These are phyloP conservation scores for Mangifera indica DNA, from an alignment of 345 rosid species.

Conservation along the genomic window DNA sequence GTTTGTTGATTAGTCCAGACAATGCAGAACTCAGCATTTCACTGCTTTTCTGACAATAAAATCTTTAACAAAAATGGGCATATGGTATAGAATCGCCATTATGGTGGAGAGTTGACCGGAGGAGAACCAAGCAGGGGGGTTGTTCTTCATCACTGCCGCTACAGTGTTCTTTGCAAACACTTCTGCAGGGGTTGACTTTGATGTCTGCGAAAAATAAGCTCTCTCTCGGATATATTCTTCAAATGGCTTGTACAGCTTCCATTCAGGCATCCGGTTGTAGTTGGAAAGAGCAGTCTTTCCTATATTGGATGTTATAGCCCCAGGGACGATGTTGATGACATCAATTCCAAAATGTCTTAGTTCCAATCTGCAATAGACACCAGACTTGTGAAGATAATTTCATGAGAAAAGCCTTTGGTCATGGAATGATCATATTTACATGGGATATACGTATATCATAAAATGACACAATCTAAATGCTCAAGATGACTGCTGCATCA, in stretches of 20 bases:
- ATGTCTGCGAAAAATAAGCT: slow-evolving; percentile 52
- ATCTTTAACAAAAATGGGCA: slow-evolving; percentile 65
- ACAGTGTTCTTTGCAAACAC: slow-evolving; percentile 72
- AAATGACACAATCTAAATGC: too few species aligned
- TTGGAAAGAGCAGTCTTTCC: too few species aligned
- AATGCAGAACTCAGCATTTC: slow-evolving; percentile 31
- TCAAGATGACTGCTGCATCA: too few species aligned
- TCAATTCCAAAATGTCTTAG: slow-evolving; percentile 34
- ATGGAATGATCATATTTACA: too few species aligned
- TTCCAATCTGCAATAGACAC: slow-evolving; percentile 45
- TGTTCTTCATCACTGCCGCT: slow-evolving; percentile 50
- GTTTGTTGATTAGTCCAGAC: too few species aligned
- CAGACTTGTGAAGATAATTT: too few species aligned
- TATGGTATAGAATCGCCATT: slow-evolving; percentile 53
- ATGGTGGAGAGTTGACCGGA: slow-evolving; percentile 57
- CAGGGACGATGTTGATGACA: too few species aligned
- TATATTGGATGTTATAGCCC: too few species aligned
- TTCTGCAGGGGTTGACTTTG: slow-evolving; percentile 59
- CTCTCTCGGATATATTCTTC: slow-evolving; percentile 56
- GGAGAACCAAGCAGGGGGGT: slow-evolving; percentile 83
- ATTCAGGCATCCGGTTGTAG: slow-evolving; percentile 47
- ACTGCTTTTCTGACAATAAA: slow-evolving; percentile 42
- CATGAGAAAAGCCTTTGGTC: too few species aligned
- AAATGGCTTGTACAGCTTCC: slow-evolving; percentile 71
- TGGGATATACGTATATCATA: too few species aligned